These are phyloP conservation scores for Saprolegnia parasitica DNA, from an alignment of 352 stramenopile genomes.

Conservation along the genomic window DNA sequence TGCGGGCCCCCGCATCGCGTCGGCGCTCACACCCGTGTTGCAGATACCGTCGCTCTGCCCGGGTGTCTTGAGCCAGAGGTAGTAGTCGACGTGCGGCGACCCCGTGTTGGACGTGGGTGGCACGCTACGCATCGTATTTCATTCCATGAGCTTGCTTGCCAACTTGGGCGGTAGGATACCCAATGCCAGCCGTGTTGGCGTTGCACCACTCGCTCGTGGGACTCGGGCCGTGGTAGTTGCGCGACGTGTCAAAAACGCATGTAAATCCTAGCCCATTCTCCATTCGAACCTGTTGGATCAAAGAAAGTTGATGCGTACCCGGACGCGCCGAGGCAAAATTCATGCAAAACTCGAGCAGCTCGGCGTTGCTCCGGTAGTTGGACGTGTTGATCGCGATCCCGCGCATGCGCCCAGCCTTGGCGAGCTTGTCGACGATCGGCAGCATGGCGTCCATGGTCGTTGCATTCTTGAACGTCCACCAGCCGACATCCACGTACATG, in stretches of 20 bases:
- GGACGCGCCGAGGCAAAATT: slow-evolving; percentile 15
- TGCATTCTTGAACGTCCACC: slow-evolving; percentile 45
- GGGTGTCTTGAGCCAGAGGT: slow-evolving; percentile 61
- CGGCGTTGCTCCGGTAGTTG: slow-evolving; percentile 29
- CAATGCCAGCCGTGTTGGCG: slow-evolving; percentile 49
- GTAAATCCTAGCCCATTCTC: slow-evolving; percentile 36
- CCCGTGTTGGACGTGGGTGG: slow-evolving; percentile 49
- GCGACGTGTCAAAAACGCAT: slow-evolving; percentile 62
- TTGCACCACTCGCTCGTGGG: slow-evolving; percentile 65
- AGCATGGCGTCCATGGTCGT: slow-evolving; percentile 41
- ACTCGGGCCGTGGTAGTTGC: slow-evolving; percentile 44
- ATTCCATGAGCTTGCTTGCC: background rate
- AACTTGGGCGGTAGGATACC: slow-evolving; percentile 20
- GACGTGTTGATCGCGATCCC: slow-evolving; percentile 32
- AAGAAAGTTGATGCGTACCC: slow-evolving; percentile 18
- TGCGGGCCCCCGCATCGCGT: slow-evolving; percentile 46
- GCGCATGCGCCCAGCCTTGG: slow-evolving; percentile 30
- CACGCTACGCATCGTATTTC: slow-evolving; percentile 6
- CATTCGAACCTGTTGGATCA: background rate
- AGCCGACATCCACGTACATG: slow-evolving; percentile 61
- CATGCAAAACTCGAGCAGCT: slow-evolving; percentile 26
- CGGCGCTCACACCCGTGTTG: slow-evolving; percentile 39
- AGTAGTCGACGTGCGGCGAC: slow-evolving; percentile 52
- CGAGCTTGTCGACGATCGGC: slow-evolving; percentile 35
- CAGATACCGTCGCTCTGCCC: slow-evolving; percentile 63